These are phyloP conservation scores for Magnaporthiopsis poae DNA, from an alignment of 2,329 filamentous ascomycete species.

Conservation along the genomic window DNA sequence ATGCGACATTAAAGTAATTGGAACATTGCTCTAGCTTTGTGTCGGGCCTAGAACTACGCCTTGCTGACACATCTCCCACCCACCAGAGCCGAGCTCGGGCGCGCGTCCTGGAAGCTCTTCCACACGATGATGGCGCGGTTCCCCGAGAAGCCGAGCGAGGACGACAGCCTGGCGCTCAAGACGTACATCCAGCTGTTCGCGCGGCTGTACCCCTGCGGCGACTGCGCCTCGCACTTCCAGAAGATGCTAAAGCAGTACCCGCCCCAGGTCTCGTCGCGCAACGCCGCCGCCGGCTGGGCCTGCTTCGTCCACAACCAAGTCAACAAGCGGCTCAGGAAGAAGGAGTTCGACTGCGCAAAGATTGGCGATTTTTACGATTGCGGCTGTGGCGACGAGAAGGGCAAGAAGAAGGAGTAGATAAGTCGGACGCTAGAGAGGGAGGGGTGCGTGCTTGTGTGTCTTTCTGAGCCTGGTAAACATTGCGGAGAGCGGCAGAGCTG, in stretches of 20 bases:
- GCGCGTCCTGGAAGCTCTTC: slow-evolving; percentile 59
- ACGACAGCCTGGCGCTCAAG: slow-evolving; percentile 53
- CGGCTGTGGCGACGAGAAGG: slow-evolving; percentile 56
- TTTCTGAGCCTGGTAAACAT: too few relatives aligned
- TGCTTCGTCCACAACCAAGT: slow-evolving; percentile 61
- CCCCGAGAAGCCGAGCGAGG: slow-evolving; percentile 52
- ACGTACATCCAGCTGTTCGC: slow-evolving; percentile 58
- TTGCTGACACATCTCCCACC: background rate
- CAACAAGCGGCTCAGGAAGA: slow-evolving; percentile 53
- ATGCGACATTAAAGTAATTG: slow-evolving; percentile 67
- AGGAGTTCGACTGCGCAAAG: slow-evolving; percentile 53
- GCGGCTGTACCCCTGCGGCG: slow-evolving; percentile 60
- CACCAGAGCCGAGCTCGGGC: slow-evolving; percentile 52
- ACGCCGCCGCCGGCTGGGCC: slow-evolving; percentile 56
- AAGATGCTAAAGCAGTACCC: slow-evolving; percentile 51
- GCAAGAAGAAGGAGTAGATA: slow-evolving; percentile 27
- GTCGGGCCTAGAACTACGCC: background rate
- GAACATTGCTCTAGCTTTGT: background rate
- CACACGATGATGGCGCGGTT: slow-evolving; percentile 64
- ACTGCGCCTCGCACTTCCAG: slow-evolving; percentile 60
- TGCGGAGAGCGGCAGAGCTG: background rate
- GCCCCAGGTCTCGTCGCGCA: slow-evolving; percentile 54
- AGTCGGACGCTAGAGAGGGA: background rate
- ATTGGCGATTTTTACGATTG: slow-evolving; percentile 65
- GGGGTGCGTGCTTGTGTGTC: background rate